Evolutionary conservation across 805 yeast genomes (phyloP).

Genomic region (Priceomyces castillae): DNA sequence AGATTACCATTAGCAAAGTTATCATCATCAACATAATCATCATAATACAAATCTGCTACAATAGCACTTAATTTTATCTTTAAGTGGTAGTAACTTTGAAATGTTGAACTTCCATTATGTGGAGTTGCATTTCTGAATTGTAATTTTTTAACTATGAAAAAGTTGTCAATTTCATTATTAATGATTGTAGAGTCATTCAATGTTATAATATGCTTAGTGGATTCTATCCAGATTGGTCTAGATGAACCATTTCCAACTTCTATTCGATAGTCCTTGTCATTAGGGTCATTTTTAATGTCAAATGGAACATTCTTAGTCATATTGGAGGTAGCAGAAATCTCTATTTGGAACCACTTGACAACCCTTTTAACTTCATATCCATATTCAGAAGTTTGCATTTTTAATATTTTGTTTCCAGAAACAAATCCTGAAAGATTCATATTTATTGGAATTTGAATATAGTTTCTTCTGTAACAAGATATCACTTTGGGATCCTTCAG

Average conservation of each 20-base stretch:
- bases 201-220: slow-evolving; percentile 24
- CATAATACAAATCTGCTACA: slow-evolving; percentile 38
- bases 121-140: slow-evolving; percentile 54
- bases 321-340: slow-evolving; percentile 35
- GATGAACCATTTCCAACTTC: slow-evolving; percentile 15
- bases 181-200: slow-evolving; percentile 22
- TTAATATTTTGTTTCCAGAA: slow-evolving; percentile 23
- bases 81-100: slow-evolving; percentile 46
- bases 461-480: slow-evolving; percentile 46
- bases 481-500: slow-evolving; percentile 35
- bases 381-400: slow-evolving; percentile 32
- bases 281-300: slow-evolving; percentile 20
- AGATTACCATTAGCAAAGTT: slow-evolving; percentile 13
- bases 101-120: slow-evolving; percentile 45
- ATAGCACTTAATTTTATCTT: slow-evolving; percentile 32
- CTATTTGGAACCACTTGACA: slow-evolving; percentile 37
- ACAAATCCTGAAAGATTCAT: slow-evolving; percentile 28
- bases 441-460: slow-evolving; percentile 32
- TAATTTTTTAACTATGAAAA: slow-evolving; percentile 36
- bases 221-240: slow-evolving; percentile 16
- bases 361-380: slow-evolving; percentile 38
- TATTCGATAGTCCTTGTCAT: slow-evolving; percentile 18
- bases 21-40: slow-evolving; percentile 36
- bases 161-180: slow-evolving; percentile 26
- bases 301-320: slow-evolving; percentile 30